phyloP scores from a whole-genome alignment of 768 basidiomycete species.

The Pisolithus marmoratus region DNA sequence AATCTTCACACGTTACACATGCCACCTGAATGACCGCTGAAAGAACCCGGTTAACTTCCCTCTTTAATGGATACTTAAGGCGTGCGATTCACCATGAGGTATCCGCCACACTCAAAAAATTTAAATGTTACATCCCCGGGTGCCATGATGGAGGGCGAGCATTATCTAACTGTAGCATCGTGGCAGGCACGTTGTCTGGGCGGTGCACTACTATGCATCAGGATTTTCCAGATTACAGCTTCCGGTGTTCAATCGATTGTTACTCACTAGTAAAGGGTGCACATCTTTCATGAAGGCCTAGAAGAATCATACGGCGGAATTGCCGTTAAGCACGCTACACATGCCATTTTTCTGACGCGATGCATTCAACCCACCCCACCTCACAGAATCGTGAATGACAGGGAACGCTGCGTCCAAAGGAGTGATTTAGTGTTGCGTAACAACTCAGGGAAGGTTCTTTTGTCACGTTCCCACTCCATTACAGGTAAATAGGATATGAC shows the following conservation, averaged over 20 bases:
- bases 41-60: neutral
- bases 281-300: neutral
- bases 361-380: neutral
- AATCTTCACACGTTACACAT: too few species aligned
- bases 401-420: neutral
- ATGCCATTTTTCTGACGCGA: neutral
- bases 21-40: neutral
- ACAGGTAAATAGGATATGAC: neutral
- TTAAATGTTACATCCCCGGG: slow-evolving; percentile 20
- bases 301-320: neutral
- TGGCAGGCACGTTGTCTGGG: slow-evolving; percentile 27
- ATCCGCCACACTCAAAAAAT: neutral
- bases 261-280: neutral
- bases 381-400: neutral
- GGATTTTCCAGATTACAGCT: neutral
- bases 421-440: neutral
- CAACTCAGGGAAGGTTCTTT: neutral
- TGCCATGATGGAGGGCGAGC: slow-evolving; percentile 17
- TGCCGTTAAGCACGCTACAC: neutral
- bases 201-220: neutral
- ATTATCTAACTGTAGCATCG: slow-evolving; percentile 16
- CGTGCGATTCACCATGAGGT: too few species aligned
- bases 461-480: neutral
- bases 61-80: too few species aligned
- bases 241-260: neutral